phyloP scores from a whole-genome alignment of 2,329 filamentous ascomycete species.

The Alternaria sp. region DNA sequence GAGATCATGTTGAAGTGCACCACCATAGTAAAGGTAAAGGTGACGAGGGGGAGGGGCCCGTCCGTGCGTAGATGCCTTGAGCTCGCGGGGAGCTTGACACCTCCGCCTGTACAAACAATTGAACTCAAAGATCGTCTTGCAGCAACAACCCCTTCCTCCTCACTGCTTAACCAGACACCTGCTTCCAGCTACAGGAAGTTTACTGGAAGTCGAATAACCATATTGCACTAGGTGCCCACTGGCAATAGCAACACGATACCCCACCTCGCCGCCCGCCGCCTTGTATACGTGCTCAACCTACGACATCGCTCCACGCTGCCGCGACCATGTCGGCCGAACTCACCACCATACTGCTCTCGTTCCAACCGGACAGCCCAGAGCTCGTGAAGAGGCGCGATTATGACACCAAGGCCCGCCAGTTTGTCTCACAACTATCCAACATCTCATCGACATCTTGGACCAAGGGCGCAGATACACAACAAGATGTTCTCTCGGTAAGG shows the following conservation, averaged over 20 bases:
- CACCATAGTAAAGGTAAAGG: slow-evolving; percentile 15
- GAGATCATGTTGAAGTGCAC: slow-evolving; percentile 6
- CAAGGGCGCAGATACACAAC: slow-evolving; percentile 49
- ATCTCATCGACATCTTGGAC: slow-evolving; percentile 43
- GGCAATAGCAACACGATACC: slow-evolving; percentile 18
- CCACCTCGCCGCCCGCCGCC: slow-evolving; percentile 27
- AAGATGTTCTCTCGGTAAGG: slow-evolving; percentile 52
- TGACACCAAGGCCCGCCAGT: slow-evolving; percentile 47
- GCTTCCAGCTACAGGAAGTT: background rate
- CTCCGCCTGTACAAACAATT: slow-evolving; percentile 12
- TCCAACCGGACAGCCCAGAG: slow-evolving; percentile 45
- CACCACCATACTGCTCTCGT: slow-evolving; percentile 40
- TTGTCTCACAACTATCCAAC: slow-evolving; percentile 46
- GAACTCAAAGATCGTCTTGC: slow-evolving; percentile 9
- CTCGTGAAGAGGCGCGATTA: slow-evolving; percentile 50
- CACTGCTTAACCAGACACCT: background rate
- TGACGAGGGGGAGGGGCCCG: slow-evolving; percentile 12
- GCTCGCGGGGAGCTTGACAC: slow-evolving; percentile 34
- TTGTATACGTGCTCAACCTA: slow-evolving; percentile 13
- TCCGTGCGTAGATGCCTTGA: slow-evolving; percentile 35
- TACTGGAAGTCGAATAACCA: background rate
- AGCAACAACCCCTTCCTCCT: background rate
- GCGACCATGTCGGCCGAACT: slow-evolving; percentile 43
- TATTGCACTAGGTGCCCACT: background rate
- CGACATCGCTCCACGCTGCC: slow-evolving; percentile 7